Conservation (phyloP, 2,329 filamentous ascomycete species). For the Cordyceps cateniannulata region DNA sequence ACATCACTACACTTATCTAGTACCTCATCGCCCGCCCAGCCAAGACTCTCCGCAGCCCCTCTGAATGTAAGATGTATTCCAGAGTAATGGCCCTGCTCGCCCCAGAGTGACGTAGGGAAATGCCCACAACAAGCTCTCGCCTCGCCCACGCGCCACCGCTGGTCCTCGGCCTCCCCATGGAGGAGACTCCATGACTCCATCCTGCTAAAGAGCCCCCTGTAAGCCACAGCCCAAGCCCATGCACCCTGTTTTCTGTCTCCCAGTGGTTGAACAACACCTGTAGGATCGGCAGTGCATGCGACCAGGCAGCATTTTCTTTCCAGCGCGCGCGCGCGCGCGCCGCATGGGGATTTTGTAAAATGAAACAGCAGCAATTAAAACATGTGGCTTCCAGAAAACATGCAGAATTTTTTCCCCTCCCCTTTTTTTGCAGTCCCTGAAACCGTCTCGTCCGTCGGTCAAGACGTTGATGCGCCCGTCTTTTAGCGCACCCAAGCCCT, state of each 20-base stretch:
- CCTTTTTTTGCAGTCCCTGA: background rate
- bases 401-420: background rate
- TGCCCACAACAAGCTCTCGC: background rate
- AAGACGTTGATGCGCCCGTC: background rate
- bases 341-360: background rate
- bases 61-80: background rate
- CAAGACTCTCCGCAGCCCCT: slow-evolving; percentile 1
- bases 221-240: background rate
- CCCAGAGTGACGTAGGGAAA: slow-evolving; percentile 8
- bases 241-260: too few relatives aligned
- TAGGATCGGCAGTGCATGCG: background rate
- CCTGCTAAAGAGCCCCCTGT: background rate
- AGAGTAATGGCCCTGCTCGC: background rate
- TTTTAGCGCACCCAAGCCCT: background rate
- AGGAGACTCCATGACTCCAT: background rate
- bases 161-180: too few relatives aligned
- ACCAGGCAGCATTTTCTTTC: too few relatives aligned
- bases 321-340: too few relatives aligned
- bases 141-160: too few relatives aligned
- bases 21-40: background rate
- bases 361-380: background rate
- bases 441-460: background rate
- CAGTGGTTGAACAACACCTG: too few relatives aligned
- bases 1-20: background rate
- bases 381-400: background rate